These are phyloP conservation scores for Lactarius deliciosus DNA, from an alignment of 768 basidiomycete species.

Conservation along the genomic window DNA sequence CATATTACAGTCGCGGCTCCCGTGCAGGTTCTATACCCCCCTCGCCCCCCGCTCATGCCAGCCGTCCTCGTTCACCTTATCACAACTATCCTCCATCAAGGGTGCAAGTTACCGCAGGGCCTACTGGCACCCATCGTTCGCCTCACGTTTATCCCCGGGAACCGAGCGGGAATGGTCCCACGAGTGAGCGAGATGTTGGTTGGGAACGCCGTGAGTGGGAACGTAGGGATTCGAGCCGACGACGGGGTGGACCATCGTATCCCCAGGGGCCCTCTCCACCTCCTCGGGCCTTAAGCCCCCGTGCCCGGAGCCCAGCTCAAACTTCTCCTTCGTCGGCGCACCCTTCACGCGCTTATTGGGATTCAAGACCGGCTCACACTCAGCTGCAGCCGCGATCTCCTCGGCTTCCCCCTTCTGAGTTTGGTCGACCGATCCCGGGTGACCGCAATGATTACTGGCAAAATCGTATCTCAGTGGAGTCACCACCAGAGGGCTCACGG, in stretches of 20 bases:
- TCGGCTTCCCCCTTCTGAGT: conserved; percentile 14
- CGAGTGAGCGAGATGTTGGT: conserved; percentile 49
- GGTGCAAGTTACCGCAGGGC: conserved; percentile 53
- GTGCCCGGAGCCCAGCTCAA: conserved; percentile 38
- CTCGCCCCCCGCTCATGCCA: conserved; percentile 52
- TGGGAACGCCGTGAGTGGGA: conserved; percentile 73
- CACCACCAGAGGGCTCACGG: conserved; percentile 32
- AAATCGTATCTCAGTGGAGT: conserved; percentile 16
- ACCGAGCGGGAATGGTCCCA: conserved; percentile 42
- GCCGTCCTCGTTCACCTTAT: conserved; percentile 54
- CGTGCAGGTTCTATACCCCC: conserved; percentile 58
- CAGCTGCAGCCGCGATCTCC: conserved; percentile 34
- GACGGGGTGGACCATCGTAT: conserved; percentile 37
- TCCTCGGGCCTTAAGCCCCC: conserved; percentile 46
- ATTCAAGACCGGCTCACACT: conserved; percentile 46
- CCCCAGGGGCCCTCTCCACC: conserved; percentile 34
- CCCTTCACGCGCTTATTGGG: conserved; percentile 58
- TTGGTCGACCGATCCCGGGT: conserved; percentile 20
- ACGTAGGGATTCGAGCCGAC: conserved; percentile 32
- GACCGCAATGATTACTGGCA: conserved; percentile 22
- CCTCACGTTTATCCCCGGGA: conserved; percentile 60
- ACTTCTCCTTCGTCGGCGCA: conserved; percentile 59
- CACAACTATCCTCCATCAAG: conserved; percentile 49
- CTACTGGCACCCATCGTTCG: conserved; percentile 54
- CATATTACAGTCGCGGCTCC: conserved; percentile 52